phyloP scores from a whole-genome alignment of 495 filamentous ascomycete genomes.

The Gamarada debralockiae region DNA sequence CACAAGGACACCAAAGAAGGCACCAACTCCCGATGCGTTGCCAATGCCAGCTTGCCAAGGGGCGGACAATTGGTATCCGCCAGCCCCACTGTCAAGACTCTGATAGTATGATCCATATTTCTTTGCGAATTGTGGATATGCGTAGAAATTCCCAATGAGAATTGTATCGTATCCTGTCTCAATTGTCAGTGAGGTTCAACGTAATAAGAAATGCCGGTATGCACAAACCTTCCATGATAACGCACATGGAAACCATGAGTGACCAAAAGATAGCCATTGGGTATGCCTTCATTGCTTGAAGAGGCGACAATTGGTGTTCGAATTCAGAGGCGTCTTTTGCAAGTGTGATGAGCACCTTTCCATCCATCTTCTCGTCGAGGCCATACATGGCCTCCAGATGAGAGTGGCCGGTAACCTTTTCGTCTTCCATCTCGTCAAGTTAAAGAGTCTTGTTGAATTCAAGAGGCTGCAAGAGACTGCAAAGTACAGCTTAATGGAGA shows the following conservation, averaged over 20 bases:
- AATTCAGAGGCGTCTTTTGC: conserved; percentile 8
- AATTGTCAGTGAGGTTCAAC: too few relatives aligned
- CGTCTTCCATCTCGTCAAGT: too few relatives aligned
- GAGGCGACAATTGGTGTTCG: conserved; percentile 24
- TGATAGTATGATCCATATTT: conserved; percentile 59
- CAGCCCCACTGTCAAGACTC: conserved; percentile 2
- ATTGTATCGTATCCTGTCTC: conserved; percentile 57
- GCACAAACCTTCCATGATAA: conserved; percentile 64
- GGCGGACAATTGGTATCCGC: conserved; percentile 37
- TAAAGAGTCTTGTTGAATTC: too few relatives aligned
- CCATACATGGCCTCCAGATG: conserved; percentile 7
- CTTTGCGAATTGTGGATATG: conserved; percentile 54
- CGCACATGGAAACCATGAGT: conserved; percentile 52
- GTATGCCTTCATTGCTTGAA: conserved; percentile 29
- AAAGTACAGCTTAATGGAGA: neutral
- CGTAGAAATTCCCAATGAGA: conserved; percentile 53
- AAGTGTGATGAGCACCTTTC: neutral
- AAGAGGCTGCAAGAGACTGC: too few relatives aligned
- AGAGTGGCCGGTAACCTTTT: too few relatives aligned
- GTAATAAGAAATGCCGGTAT: too few relatives aligned
- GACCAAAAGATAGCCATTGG: conserved; percentile 41
- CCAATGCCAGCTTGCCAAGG: conserved; percentile 19
- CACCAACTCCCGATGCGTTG: conserved; percentile 8
- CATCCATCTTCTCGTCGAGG: conserved; percentile 6
- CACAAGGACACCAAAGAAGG: conserved; percentile 36